Evolutionary conservation across 2,329 filamentous ascomycete genomes (phyloP), one percentile per base, ranked within the genome.

Genomic region (Colletotrichum lentis): DNA sequence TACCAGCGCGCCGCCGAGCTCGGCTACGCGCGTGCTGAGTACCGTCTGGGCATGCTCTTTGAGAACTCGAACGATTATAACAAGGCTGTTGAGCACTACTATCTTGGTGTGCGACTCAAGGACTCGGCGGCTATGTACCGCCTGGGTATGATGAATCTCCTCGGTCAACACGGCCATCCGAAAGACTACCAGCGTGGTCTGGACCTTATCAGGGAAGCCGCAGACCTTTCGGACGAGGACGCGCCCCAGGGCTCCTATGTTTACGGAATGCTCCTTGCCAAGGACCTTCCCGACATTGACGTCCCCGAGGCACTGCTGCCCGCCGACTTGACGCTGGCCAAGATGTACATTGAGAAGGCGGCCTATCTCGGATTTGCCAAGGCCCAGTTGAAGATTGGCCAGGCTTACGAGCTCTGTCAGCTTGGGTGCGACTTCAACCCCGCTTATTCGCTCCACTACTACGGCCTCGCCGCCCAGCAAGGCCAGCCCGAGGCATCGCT

Each of bases 41-140:
- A 99, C 79, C 89, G 96, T 54, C 97, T 99, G 81, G 96, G 96
- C 70, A 99, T 98, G 95, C 91, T 97, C 65, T 98, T 94, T 77
- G 96, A 99, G 80, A 94, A 92, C 77, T 95, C 94, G 5, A 97
- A 97, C 76, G 95, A 99, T 75, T 90, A 94, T 69, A 86, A 90
- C 70, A 97, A 97, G 78, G 96, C 96, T 6, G 89, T 97, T 75
- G 90, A 91, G 74, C 94, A 98, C 78, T 99, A 98, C 79, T 89
- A 93, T 72, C 86, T 88, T 55, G 96, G 96, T 57, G 89, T 96
- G 57, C 86, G 88, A 57, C 83, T 90, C 72, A 89, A 90, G 27
- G 96, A 99, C 80, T 97, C 96, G 18, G 96, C 96, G 3, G 94
- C 94, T 5, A 91, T 83, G 67, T 88, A 94, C 81, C 90, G 96